Percentiles rank a stretch among this genome's conserved stretches.
Conservation (phyloP, 306 rosid species). For the Quercus suber region DNA sequence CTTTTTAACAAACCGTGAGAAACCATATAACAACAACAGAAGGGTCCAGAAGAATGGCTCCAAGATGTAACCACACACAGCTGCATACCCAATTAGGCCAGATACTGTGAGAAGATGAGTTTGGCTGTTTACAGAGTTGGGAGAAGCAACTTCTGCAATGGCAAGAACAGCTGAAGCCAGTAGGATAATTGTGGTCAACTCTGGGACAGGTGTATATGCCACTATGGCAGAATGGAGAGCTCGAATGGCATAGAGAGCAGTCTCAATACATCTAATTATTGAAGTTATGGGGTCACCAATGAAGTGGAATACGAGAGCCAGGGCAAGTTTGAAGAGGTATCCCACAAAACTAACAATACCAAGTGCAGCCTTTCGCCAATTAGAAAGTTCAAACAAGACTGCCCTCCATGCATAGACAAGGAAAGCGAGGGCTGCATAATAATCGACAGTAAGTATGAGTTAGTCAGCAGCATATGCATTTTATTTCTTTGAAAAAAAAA, state of each 20-base stretch:
- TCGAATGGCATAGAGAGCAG: constrained; percentile 49
- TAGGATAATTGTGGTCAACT: constrained; percentile 48
- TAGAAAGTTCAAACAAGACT: constrained; percentile 71
- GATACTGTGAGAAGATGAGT: constrained; percentile 68
- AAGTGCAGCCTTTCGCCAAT: constrained; percentile 66
- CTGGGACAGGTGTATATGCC: constrained; percentile 68
- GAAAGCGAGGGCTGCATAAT: constrained; percentile 62
- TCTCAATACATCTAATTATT: constrained; percentile 54
- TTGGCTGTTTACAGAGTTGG: constrained; percentile 59
- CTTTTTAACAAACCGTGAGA: constrained; percentile 58
- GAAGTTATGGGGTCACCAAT: constrained; percentile 79
- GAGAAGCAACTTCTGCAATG: constrained; percentile 70
- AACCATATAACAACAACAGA: constrained; percentile 53
- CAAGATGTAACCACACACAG: constrained; percentile 64
- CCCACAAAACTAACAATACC: constrained; percentile 49
- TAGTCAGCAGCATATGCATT: neutral
- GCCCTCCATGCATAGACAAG: constrained; percentile 93
- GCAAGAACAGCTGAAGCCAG: constrained; percentile 72
- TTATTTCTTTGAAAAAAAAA: neutral
- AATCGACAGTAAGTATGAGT: constrained; percentile 9
- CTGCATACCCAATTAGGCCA: constrained; percentile 77
- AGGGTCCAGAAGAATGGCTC: constrained; percentile 95
- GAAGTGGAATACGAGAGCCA: constrained; percentile 62
- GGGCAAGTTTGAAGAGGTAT: constrained; percentile 44
- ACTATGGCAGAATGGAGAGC: constrained; percentile 74